These are phyloP conservation scores for Pyricularia pennisetigena DNA, from an alignment of 2,329 filamentous ascomycete genomes.

Conservation along the genomic window DNA sequence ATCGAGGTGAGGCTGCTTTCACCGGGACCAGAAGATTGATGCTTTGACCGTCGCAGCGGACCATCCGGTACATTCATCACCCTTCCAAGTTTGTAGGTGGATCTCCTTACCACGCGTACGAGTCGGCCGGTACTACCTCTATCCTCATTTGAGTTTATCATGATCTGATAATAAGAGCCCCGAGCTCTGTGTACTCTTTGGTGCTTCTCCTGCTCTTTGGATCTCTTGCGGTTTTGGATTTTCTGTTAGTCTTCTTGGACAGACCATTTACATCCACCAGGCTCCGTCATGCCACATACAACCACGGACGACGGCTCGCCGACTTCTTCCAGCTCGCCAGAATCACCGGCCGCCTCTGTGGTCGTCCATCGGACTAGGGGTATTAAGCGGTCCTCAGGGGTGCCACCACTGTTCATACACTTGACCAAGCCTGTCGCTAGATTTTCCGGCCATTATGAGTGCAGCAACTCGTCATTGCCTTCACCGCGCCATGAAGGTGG, in stretches of 20 bases:
- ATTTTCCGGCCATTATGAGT: neutral
- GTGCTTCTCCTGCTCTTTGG: neutral
- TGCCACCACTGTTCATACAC: neutral
- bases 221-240: neutral
- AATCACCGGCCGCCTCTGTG: neutral
- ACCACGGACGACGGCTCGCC: neutral
- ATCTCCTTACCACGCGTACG: neutral
- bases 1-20: neutral
- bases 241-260: neutral
- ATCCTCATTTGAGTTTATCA: neutral
- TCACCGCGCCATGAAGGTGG: neutral
- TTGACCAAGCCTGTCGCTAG: neutral
- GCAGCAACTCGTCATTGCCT: neutral
- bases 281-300: neutral
- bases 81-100: neutral
- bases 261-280: neutral
- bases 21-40: neutral
- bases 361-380: neutral
- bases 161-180: neutral
- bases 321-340: neutral
- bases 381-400: neutral
- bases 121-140: neutral
- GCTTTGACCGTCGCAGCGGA: neutral
- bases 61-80: neutral
- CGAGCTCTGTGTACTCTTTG: neutral